phyloP scores from a whole-genome alignment of 2,329 filamentous ascomycete species.

The Penicillium corylophilum region DNA sequence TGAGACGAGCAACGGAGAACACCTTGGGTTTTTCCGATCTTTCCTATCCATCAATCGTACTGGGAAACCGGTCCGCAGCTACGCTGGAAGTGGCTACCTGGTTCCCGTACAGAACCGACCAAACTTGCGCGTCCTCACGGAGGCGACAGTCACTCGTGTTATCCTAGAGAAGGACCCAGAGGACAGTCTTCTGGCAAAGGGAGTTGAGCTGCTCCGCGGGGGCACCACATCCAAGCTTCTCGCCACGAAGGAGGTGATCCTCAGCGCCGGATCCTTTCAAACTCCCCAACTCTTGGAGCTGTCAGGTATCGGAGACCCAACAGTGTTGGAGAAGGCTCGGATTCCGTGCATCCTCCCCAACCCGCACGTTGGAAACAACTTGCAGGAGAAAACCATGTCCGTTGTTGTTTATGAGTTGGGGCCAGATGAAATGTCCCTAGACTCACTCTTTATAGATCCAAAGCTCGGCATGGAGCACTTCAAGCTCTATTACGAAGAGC shows the following conservation, averaged over 20 bases:
- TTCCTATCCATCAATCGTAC: background rate
- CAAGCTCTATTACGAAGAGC: slow-evolving; percentile 5
- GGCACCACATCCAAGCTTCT: slow-evolving; percentile 27
- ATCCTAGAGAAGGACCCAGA: slow-evolving; percentile 47
- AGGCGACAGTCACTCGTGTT: slow-evolving; percentile 49
- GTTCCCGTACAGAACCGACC: slow-evolving; percentile 22
- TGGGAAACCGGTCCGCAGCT: background rate
- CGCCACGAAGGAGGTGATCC: slow-evolving; percentile 53
- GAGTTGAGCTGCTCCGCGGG: too few relatives aligned
- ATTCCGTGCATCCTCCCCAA: slow-evolving; percentile 44
- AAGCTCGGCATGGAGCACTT: background rate
- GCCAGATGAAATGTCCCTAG: slow-evolving; percentile 5
- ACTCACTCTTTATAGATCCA: slow-evolving; percentile 5
- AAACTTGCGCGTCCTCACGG: slow-evolving; percentile 50
- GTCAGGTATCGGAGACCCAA: slow-evolving; percentile 56
- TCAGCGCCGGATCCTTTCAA: slow-evolving; percentile 58
- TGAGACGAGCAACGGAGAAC: background rate
- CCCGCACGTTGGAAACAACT: slow-evolving; percentile 47
- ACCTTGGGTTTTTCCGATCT: background rate
- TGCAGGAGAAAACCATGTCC: slow-evolving; percentile 44
- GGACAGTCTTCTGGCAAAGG: slow-evolving; percentile 39
- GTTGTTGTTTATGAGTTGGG: slow-evolving; percentile 14
- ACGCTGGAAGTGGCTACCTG: background rate
- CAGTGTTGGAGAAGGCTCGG: slow-evolving; percentile 39
- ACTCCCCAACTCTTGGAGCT: slow-evolving; percentile 59